Evolutionary conservation across 768 basidiomycete species (phyloP).

Genomic region (Candolleomyces aberdarensis): DNA sequence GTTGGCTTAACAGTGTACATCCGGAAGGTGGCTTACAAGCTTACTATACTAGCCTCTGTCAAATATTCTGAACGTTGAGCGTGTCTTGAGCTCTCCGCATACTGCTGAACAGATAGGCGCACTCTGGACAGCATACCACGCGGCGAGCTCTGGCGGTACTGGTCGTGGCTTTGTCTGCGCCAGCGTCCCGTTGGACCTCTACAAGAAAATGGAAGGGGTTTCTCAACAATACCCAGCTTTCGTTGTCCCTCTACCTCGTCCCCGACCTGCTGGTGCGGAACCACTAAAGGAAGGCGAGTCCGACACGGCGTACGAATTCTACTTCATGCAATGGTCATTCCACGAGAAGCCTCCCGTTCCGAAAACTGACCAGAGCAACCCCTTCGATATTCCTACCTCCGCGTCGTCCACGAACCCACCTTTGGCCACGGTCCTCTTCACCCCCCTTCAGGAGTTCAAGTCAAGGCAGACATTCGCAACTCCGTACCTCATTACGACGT

Average conservation of each 20-base stretch:
- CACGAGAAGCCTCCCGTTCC: conserved; percentile 68
- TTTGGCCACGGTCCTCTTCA: conserved; percentile 81
- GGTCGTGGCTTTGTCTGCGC: conserved; percentile 87
- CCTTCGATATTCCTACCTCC: conserved; percentile 36
- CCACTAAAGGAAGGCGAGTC: conserved; percentile 27
- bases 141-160: conserved; percentile 73
- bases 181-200: conserved; percentile 67
- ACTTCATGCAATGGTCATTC: conserved; percentile 88
- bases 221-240: conserved; percentile 74
- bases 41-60: conserved; percentile 62
- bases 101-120: conserved; percentile 71
- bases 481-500: conserved; percentile 85
- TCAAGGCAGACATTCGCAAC: conserved; percentile 79
- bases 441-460: conserved; percentile 93
- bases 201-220: conserved; percentile 62
- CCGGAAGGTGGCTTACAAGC: conserved; percentile 1
- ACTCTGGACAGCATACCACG: conserved; percentile 90
- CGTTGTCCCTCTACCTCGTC: conserved; percentile 75
- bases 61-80: conserved; percentile 74
- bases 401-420: conserved; percentile 40
- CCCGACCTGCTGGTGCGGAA: conserved; percentile 17
- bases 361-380: conserved; percentile 36
- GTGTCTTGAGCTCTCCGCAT: conserved; percentile 64
- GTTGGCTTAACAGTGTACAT: conserved; percentile 1
- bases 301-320: conserved; percentile 68